Evolutionary conservation across 2,329 filamentous ascomycete species (phyloP), one percentile per base, ranked within the genome.

Genomic region (Talaromyces sp.): DNA sequence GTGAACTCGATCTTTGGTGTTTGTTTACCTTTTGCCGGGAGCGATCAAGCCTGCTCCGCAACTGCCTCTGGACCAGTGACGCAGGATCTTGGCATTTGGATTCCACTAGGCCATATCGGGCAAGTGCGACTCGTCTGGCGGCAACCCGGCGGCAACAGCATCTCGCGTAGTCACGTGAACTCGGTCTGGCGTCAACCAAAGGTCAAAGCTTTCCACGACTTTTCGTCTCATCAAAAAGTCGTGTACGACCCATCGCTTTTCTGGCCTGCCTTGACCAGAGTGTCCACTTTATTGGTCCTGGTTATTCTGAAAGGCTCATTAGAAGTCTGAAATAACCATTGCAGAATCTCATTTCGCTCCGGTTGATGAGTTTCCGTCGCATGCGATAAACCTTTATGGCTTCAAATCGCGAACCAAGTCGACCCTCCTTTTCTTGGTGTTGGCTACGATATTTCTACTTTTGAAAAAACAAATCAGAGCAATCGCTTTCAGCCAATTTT

Each of bases 11-110:
- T 19, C 9, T 33, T 25, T 33, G 25, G 25, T 73, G 71, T 74
- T 74, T 74, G 71, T 74, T 74, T 74, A 74, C 69, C 65, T 67
- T 56, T 66, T 64, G n/a, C 58, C 54, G n/a, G 48, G 57, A 59
- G 57, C 51, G 57, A 56, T 51, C 25, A 28, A n/a, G 31, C 31
- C 35, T 54, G 41, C 57, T 52, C 48, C 45, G 45, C 45, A 48
- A 48, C 45, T 52, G 33, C 48, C 48, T 43, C 19, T 5, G 50
- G 28, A 59, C 0, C 11, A 2, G 10, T 2, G 28, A 17, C 19
- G 40, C 33, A 48, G 7, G 3, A n/a, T 17, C 22, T 55, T 45
- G 33, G 40, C 53, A 46, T 25, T 45, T 3, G 17, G 3, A n/a
- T 50, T 2, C 11, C 28, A 5, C 46, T 51, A 51, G 36, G 10